A percentile compares a stretch with the other conserved stretches of the same genome.
Conservation (phyloP, 306 rosid genomes). For the Cucurbita argyrosperma region DNA sequence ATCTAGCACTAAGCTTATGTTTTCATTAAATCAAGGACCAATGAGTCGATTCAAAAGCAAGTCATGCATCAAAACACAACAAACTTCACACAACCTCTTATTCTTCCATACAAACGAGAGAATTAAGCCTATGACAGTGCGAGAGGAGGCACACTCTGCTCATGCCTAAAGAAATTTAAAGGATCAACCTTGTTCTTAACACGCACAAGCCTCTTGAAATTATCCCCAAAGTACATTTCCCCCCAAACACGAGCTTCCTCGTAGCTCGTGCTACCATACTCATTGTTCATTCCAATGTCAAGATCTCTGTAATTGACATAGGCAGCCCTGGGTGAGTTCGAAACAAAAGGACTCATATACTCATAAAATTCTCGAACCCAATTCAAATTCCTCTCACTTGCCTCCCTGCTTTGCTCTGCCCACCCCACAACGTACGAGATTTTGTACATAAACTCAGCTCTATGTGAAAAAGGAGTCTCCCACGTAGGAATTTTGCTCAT, state of each 20-base stretch:
- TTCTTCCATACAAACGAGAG: not conserved
- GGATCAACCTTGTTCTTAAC: not conserved
- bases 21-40: no score
- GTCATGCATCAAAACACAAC: no score
- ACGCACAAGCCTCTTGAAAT: not conserved
- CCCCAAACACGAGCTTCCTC: conserved; percentile 61
- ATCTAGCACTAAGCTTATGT: no score
- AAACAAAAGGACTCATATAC: not conserved
- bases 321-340: conserved; percentile 44
- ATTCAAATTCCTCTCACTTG: not conserved
- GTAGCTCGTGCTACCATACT: conserved; percentile 9
- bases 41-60: no score
- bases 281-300: not conserved
- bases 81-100: not conserved
- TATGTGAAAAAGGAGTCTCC: conserved; percentile 47
- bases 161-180: conserved; percentile 5
- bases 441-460: conserved; percentile 27
- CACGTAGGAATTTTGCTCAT: conserved; percentile 40
- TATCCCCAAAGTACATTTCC: conserved; percentile 19
- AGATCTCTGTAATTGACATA: conserved; percentile 8
- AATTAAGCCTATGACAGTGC: not conserved
- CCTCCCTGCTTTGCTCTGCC: conserved; percentile 16
- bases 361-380: not conserved
- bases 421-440: conserved; percentile 8
- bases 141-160: conserved; percentile 56